A percentile compares a stretch with the other conserved stretches of the same genome.
Conservation (phyloP, 2,329 filamentous ascomycete genomes). For the Orbilia ellipsospora region DNA sequence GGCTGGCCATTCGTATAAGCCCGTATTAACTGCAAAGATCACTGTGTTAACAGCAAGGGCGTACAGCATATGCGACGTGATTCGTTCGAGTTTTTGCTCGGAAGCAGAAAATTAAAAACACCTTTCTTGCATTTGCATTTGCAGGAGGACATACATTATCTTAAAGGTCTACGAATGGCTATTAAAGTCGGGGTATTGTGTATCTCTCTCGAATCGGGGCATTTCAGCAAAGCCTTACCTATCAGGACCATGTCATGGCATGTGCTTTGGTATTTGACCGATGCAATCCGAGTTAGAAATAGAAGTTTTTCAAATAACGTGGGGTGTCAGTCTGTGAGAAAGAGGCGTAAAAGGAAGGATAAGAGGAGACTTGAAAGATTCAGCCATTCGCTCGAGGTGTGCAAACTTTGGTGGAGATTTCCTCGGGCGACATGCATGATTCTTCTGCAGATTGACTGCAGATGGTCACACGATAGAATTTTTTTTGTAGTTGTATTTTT, state of each 20-base stretch:
- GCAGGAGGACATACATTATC: slow-evolving; percentile 39
- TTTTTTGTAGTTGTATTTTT: slow-evolving; percentile 17
- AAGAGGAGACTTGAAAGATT: neutral
- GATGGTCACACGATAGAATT: slow-evolving; percentile 47
- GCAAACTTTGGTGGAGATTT: slow-evolving; percentile 8
- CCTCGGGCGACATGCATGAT: slow-evolving; percentile 31
- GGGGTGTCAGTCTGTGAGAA: slow-evolving; percentile 29
- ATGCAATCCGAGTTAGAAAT: slow-evolving; percentile 33
- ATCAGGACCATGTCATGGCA: slow-evolving; percentile 27
- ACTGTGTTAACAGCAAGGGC: neutral
- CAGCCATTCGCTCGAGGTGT: neutral
- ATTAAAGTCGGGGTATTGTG: slow-evolving; percentile 16
- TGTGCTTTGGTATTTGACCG: slow-evolving; percentile 6
- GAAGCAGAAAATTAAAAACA: slow-evolving; percentile 1
- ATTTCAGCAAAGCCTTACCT: slow-evolving; percentile 43
- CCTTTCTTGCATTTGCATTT: slow-evolving; percentile 18
- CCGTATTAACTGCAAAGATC: slow-evolving; percentile 2
- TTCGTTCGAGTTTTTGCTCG: slow-evolving; percentile 6
- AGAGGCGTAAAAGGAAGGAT: neutral
- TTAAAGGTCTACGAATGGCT: slow-evolving; percentile 10
- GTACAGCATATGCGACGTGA: slow-evolving; percentile 9
- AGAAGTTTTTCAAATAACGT: slow-evolving; percentile 16
- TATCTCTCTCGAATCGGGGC: slow-evolving; percentile 53
- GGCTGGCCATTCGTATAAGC: neutral
- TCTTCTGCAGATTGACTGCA: slow-evolving; percentile 36